Evolutionary conservation across 2,329 filamentous ascomycete genomes (phyloP).

Genomic region (Colletotrichum tabaci): DNA sequence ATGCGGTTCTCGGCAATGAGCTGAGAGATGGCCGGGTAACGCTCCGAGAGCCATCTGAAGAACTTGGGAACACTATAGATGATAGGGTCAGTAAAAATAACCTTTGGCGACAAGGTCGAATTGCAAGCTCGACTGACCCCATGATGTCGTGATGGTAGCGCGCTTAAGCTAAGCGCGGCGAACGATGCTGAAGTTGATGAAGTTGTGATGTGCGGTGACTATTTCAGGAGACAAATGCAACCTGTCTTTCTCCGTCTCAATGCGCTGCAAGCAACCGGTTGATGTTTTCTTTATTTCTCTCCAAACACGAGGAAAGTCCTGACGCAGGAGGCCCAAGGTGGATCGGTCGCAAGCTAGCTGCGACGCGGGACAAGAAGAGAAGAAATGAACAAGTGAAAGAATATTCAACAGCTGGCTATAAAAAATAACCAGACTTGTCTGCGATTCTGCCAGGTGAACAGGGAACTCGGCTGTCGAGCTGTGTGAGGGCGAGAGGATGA

Average conservation of each 20-base stretch:
- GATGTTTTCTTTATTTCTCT: constrained; percentile 16
- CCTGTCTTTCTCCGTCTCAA: constrained; percentile 16
- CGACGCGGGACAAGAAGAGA: constrained; percentile 34
- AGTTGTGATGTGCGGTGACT: constrained; percentile 11
- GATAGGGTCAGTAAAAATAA: constrained; percentile 26
- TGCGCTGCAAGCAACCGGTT: constrained; percentile 13
- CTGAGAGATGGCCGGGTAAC: constrained; percentile 98
- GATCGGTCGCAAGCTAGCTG: constrained; percentile 37
- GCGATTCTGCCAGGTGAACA: constrained; percentile 43
- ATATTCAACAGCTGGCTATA: constrained; percentile 35
- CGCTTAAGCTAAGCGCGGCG: constrained; percentile 32
- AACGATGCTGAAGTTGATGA: constrained; percentile 15
- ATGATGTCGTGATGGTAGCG: constrained; percentile 46
- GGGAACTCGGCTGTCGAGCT: constrained; percentile 45
- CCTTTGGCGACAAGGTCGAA: neutral
- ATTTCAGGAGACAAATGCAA: constrained; percentile 1
- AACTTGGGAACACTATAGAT: constrained; percentile 81
- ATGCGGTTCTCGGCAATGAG: constrained; percentile 99
- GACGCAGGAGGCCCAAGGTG: constrained; percentile 33
- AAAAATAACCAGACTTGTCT: constrained; percentile 19
- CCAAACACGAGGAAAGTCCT: constrained; percentile 37
- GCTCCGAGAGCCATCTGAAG: constrained; percentile 99
- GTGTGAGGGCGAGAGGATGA: constrained; percentile 40
- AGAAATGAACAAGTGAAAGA: constrained; percentile 41
- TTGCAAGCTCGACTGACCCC: constrained; percentile 46